Conservation (phyloP, 1,284 basidiomycete genomes). For the Malassezia furfur region DNA sequence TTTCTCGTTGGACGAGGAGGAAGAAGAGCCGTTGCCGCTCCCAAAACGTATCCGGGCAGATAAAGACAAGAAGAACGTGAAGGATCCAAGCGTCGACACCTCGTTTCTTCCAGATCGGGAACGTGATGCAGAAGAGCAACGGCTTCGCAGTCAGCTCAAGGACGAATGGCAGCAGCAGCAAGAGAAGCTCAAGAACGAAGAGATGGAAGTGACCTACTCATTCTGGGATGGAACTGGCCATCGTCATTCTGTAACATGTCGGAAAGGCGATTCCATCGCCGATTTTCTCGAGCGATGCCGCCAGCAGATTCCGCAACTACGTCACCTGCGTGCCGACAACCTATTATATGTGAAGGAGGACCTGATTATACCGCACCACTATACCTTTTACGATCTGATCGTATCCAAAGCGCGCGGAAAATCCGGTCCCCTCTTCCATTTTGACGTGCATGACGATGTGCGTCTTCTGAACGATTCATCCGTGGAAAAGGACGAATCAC, state of each 20-base stretch:
- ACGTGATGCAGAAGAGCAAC: slow-evolving; percentile 80
- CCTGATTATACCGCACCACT: slow-evolving; percentile 58
- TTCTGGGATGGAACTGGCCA: slow-evolving; percentile 99
- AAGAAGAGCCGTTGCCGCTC: slow-evolving; percentile 14
- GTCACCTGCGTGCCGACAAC: slow-evolving; percentile 82
- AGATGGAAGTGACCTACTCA: slow-evolving; percentile 84
- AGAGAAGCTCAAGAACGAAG: slow-evolving; percentile 74
- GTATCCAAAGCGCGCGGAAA: slow-evolving; percentile 96
- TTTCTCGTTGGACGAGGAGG: slow-evolving; percentile 56
- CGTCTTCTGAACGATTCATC: slow-evolving; percentile 89
- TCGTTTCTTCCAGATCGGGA: slow-evolving; percentile 96
- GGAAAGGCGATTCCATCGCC: slow-evolving; percentile 89
- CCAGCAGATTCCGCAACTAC: slow-evolving; percentile 79
- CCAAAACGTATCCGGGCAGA: slow-evolving; percentile 33
- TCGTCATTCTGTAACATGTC: slow-evolving; percentile 87
- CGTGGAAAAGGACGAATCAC: slow-evolving; percentile 88
- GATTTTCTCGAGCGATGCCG: slow-evolving; percentile 85
- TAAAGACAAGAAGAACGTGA: slow-evolving; percentile 50
- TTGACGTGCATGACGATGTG: slow-evolving; percentile 97
- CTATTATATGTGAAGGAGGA: slow-evolving; percentile 86
- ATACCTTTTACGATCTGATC: slow-evolving; percentile 97
- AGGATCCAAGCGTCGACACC: slow-evolving; percentile 93
- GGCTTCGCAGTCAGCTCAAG: slow-evolving; percentile 74
- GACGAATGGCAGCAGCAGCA: slow-evolving; percentile 84
- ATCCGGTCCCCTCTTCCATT: slow-evolving; percentile 94